These are phyloP conservation scores for Collariella sp. DNA, from an alignment of 495 filamentous ascomycete genomes.

Conservation along the genomic window DNA sequence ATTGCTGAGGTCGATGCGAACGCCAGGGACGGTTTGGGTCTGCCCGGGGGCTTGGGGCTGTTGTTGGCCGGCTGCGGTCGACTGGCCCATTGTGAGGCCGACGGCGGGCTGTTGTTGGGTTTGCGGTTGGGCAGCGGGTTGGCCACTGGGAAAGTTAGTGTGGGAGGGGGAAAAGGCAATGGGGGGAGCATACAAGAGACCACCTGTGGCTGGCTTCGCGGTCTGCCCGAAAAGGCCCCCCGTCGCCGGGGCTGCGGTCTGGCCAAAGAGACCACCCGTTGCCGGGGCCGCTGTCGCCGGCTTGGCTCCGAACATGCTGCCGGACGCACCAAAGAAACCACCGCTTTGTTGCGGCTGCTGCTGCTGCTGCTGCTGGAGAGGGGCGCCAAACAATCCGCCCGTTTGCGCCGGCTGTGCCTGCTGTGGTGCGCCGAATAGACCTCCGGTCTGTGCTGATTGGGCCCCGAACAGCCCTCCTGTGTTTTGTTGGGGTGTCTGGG, in stretches of 20 bases:
- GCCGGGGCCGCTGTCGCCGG: conserved; percentile 14
- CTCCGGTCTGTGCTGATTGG: conserved; percentile 23
- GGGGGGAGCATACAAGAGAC: conserved; percentile 44
- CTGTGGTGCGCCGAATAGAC: conserved; percentile 11
- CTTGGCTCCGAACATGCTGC: conserved; percentile 41
- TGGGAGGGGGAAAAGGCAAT: not conserved
- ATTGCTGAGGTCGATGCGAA: conserved; percentile 66
- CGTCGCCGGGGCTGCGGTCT: conserved; percentile 1
- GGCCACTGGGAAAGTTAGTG: conserved; percentile 20
- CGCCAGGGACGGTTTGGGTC: conserved; percentile 54
- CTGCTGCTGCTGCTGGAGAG: conserved; percentile 14
- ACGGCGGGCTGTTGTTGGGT: conserved; percentile 35
- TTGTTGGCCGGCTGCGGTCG: conserved; percentile 22
- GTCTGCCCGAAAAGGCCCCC: not conserved
- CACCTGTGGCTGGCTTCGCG: conserved; percentile 17
- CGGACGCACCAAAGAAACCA: conserved; percentile 28
- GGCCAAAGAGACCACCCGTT: not conserved
- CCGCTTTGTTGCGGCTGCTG: conserved; percentile 14
- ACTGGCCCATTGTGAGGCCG: conserved; percentile 31
- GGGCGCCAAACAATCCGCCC: conserved; percentile 12
- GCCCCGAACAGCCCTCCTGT: conserved; percentile 27
- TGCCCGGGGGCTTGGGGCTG: conserved; percentile 44
- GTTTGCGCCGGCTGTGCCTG: conserved; percentile 11
- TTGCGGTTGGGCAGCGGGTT: conserved; percentile 16
- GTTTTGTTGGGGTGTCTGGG: conserved; percentile 22